A percentile compares a stretch with the other conserved stretches of the same genome.
Conservation (phyloP, 2,329 filamentous ascomycete species). For the Venturiaceae sp. region DNA sequence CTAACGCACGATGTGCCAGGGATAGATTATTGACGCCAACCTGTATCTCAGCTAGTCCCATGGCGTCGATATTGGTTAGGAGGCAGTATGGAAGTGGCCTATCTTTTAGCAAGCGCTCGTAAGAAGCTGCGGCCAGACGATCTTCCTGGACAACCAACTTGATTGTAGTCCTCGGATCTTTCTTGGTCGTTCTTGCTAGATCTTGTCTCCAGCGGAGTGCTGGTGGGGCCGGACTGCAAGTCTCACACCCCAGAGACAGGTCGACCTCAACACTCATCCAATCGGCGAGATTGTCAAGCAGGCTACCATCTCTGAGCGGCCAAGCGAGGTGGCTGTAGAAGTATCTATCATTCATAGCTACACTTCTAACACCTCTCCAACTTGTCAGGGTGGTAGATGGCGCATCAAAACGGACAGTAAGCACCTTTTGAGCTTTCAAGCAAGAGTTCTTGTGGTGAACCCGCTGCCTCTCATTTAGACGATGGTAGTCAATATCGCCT, state of each 20-base stretch:
- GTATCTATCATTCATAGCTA: not conserved
- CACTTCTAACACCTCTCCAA: not conserved
- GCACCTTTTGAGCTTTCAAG: not conserved
- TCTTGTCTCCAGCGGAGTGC: constrained; percentile 11
- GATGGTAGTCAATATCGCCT: not conserved
- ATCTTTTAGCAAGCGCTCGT: constrained; percentile 41
- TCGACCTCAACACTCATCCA: not conserved
- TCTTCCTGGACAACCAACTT: constrained; percentile 15
- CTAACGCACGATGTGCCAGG: constrained; percentile 32
- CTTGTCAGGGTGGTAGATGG: not conserved
- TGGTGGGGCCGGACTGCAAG: constrained; percentile 18
- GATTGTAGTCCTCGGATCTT: constrained; percentile 14
- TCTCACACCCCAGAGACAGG: constrained; percentile 5
- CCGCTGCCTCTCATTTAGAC: not conserved
- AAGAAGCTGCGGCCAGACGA: constrained; percentile 37
- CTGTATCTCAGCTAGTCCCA: constrained; percentile 25
- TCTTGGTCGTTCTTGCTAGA: constrained; percentile 17
- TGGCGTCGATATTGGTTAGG: constrained; percentile 14
- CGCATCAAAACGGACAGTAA: not conserved
- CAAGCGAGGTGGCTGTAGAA: not conserved
- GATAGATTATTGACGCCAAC: constrained; percentile 31
- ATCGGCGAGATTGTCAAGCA: not conserved
- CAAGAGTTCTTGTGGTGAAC: not conserved
- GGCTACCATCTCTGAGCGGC: not conserved
- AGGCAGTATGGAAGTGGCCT: constrained; percentile 19